Percentiles rank a stretch among this genome's conserved stretches.
phyloP scores from a whole-genome alignment of 768 basidiomycete species.

The Russula brevipes region DNA sequence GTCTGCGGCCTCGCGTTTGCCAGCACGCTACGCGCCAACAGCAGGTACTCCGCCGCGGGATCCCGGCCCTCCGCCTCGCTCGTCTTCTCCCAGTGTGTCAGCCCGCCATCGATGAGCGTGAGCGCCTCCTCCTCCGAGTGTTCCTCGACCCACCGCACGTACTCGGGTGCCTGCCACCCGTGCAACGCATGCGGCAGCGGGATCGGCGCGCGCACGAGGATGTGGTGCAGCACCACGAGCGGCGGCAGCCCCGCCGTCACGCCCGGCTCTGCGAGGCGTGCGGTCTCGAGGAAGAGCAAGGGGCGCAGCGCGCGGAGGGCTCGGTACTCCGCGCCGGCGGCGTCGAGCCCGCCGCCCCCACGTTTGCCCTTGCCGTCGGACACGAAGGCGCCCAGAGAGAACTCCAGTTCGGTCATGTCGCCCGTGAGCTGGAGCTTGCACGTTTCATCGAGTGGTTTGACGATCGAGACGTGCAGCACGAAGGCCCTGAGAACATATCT shows the following conservation, averaged over 20 bases:
- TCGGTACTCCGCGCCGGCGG: conserved; percentile 82
- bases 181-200: conserved; percentile 85
- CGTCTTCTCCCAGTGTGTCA: conserved; percentile 74
- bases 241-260: conserved; percentile 77
- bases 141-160: conserved; percentile 93
- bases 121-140: conserved; percentile 77
- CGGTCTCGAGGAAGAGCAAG: conserved; percentile 82
- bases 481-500: conserved; percentile 81
- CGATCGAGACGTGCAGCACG: conserved; percentile 91
- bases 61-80: conserved; percentile 53
- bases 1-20: conserved; percentile 33
- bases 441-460: conserved; percentile 82
- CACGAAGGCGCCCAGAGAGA: conserved; percentile 78
- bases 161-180: conserved; percentile 94
- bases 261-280: conserved; percentile 55
- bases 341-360: conserved; percentile 54
- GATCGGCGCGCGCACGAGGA: conserved; percentile 82
- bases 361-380: conserved; percentile 54
- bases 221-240: conserved; percentile 85
- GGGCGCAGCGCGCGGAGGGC: conserved; percentile 82
- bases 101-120: conserved; percentile 72
- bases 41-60: conserved; percentile 51
- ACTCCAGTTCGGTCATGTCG: conserved; percentile 97
- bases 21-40: conserved; percentile 64
- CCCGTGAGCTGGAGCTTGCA: conserved; percentile 92